Evolutionary conservation across 345 rosid genomes (phyloP).

Genomic region (Rubroshorea leprosula): DNA sequence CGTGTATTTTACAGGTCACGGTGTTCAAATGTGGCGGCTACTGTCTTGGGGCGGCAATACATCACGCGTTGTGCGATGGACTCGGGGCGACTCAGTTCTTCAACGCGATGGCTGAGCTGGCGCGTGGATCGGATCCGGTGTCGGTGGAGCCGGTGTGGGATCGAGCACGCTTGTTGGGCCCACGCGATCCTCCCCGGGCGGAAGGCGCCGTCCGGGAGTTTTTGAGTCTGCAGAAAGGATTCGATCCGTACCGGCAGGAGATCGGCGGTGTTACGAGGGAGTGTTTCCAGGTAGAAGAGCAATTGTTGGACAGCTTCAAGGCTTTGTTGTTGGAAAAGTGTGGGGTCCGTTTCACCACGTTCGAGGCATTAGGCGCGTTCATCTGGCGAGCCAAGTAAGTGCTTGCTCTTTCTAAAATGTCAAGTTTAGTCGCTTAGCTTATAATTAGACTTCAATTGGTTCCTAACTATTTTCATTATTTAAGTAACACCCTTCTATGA

Average conservation of each 20-base stretch:
- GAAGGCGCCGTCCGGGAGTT: slow-evolving; percentile 53
- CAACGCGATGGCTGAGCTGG: slow-evolving; percentile 54
- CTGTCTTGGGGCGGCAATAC: slow-evolving; percentile 60
- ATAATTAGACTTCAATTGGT: no score
- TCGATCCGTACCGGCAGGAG: slow-evolving; percentile 32
- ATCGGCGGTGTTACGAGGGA: slow-evolving; percentile 39
- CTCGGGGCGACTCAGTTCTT: slow-evolving; percentile 83
- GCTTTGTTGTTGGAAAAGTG: slow-evolving; percentile 36
- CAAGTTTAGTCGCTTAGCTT: background rate
- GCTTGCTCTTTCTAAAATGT: background rate
- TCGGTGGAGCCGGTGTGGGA: slow-evolving; percentile 65
- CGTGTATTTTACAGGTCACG: slow-evolving; percentile 69
- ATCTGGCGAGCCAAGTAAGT: slow-evolving; percentile 91
- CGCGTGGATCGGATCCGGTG: slow-evolving; percentile 48
- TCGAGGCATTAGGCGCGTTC: slow-evolving; percentile 82
- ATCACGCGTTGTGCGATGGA: slow-evolving; percentile 72
- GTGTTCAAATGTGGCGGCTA: slow-evolving; percentile 72
- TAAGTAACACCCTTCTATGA: no score
- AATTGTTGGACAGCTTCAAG: slow-evolving; percentile 61
- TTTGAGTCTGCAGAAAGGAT: slow-evolving; percentile 38
- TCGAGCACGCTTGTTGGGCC: slow-evolving; percentile 45
- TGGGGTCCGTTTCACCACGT: slow-evolving; percentile 67
- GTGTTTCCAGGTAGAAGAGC: slow-evolving; percentile 55
- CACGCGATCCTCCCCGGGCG: slow-evolving; percentile 54
- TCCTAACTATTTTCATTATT: no score